Evolutionary conservation across 305 asterid species (phyloP), one percentile per base, ranked within the genome.

Genomic region (Coffea humblotiana): DNA sequence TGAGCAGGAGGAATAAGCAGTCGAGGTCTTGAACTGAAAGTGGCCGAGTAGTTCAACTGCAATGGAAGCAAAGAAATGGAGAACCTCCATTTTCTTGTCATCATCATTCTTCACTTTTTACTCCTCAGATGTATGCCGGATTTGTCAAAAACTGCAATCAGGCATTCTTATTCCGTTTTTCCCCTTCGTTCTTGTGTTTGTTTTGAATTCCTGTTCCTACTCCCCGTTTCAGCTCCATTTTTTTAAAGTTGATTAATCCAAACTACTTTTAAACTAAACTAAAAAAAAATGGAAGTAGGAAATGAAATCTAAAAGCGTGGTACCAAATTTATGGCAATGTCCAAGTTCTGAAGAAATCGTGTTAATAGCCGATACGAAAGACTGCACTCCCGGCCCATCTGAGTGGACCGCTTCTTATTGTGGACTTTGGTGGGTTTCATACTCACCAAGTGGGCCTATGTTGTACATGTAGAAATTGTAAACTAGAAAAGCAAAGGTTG

Each of bases 11-110:
- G 43, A 40, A 40, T 40, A 40, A 40, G 77, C 77, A 77, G 61
- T 70, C 60, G 78, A 29, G 75, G 60, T 51, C 71, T 78, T 27
- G 83, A 74, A 74, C 45, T 77, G 80, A 79, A 78, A 61, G 71
- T 47, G 63, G 90, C 71, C 2, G 75, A 63, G 48, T 56, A 75
- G 73, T 66, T 37, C 77, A 74, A 40, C 63, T 48, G 74, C 63
- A 64, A 66, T 27, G 76, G 69, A 8, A 51, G 69, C 73, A 45
- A 27, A 35, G 65, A 75, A 67, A 81, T 71, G 60, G 32, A 32
- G 32, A 32, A 32, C 32, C 77, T 84, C 86, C 81, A 52, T 49
- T 23, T 85, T 79, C 43, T 52, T 15, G 21, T 71, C 75, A 56
- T 43, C 79, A 80, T 74, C 32, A 10, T 15, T 52, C 49, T 68